These are phyloP conservation scores for Penicillium pulvis DNA, from an alignment of 495 filamentous ascomycete genomes.

Conservation along the genomic window DNA sequence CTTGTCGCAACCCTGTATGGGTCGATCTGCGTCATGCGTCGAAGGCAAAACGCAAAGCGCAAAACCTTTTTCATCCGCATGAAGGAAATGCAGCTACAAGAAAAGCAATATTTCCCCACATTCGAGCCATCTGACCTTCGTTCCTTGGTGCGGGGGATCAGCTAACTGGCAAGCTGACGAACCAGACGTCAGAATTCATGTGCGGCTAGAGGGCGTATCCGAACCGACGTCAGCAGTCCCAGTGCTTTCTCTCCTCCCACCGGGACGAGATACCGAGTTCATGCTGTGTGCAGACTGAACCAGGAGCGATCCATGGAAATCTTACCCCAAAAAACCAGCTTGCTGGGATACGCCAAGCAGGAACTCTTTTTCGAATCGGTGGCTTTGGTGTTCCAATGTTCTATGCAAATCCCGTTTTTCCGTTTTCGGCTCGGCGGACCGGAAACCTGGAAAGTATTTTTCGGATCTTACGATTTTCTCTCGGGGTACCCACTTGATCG, in stretches of 20 bases:
- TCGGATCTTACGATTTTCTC: not conserved
- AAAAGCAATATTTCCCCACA: not conserved
- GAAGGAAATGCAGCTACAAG: not conserved
- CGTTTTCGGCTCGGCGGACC: not conserved
- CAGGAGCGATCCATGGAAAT: not conserved
- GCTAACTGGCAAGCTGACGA: not conserved
- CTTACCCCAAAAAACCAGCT: not conserved
- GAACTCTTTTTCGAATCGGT: not conserved
- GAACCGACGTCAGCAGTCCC: not conserved
- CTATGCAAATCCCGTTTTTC: not conserved
- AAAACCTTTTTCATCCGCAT: not conserved
- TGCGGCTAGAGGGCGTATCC: not conserved
- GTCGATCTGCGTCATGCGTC: not conserved
- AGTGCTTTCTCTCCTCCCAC: not conserved
- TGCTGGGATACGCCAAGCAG: not conserved
- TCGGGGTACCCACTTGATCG: not conserved
- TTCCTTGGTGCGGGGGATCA: conserved; percentile 1
- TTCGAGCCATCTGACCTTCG: not conserved
- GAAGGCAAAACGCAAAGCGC: too few relatives aligned
- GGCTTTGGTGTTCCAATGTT: not conserved
- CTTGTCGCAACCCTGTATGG: not conserved
- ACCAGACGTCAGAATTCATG: not conserved
- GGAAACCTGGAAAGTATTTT: not conserved
- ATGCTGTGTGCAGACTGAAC: not conserved
- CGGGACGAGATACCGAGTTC: not conserved